Evolutionary conservation across 2,329 filamentous ascomycete genomes (phyloP), one percentile per base, ranked within the genome.

Genomic region (Pseudodiploospora longispora): DNA sequence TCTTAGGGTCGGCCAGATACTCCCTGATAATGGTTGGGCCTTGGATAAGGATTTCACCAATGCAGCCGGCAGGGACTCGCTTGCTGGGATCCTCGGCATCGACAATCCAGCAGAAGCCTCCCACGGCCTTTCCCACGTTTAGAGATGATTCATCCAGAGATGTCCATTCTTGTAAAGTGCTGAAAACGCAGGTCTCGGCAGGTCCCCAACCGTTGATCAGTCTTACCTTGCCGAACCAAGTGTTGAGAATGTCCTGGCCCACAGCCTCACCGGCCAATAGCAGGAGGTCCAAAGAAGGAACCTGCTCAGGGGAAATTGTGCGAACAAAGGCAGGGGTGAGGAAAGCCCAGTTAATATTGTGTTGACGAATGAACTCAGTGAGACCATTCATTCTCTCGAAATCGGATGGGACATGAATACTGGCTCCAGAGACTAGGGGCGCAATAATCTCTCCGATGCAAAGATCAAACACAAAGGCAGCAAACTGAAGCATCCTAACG

Each of bases 1-100:
- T 75, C 38, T 66, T 61, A 0, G 61, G 59, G 34, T 79, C 71
- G 42, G 72, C 69, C 28, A 78, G 59, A 45, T 81, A 81, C 27
- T 74, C 75, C 10, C 69, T 63, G 27, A 72, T 74, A 12, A 81
- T 69, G 19, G 71, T 66, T 2, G 73, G 72, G 1, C 72, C 71
- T 47, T 69, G 68, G 32, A 75, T 57, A 6, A 70, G 53, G 19
- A 72, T 61, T 52, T 72, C 69, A 10, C 69, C 70, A 4, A 68
- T 57, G 4, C 60, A 55, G 3, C 68, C 68, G 4, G 68, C 48
- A 1, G 68, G 66, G 12, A 64, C 55, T 6, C 71, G 59, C 6
- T 52, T 55, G 38, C 69, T 43, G 41, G 63, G 55, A 46, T 65
- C 56, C 5, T 59, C 52, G 1, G 65, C 57, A 38, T 71, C 64